Evolutionary conservation across 805 yeast species (phyloP), one percentile per base, ranked within the genome.

Genomic region (Metschnikowia arizonensis): DNA sequence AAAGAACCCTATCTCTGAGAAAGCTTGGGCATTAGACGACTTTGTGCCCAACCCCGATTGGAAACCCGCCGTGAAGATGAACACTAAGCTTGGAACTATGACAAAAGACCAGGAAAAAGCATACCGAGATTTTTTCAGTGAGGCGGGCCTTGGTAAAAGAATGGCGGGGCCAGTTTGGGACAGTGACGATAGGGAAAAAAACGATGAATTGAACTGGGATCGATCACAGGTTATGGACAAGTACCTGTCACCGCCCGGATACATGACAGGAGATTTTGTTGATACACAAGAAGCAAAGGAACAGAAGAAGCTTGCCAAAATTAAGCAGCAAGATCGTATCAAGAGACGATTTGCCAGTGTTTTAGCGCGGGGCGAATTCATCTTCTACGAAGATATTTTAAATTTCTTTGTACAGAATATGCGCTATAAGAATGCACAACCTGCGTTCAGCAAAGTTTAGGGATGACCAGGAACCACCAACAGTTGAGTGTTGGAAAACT

Each of bases 161-260:
- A 33, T 44, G 32, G 37, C 19, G 9, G 58, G 58, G 9, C 58
- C 58, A 4, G 15, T 25, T 12, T 54, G 58, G 58, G 46, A 46
- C 21, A 42, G 50, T 15, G 59, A 59, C n/a, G 56, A 53, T 6
- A 19, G 33, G 4, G 36, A 40, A 6, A n/a, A 18, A 8, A 25
- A 28, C 7, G 47, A 45, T 14, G 38, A 28, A 2, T 34, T 19
- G 18, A 35, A 26, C 26, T 44, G 54, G 50, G 60, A 53, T 7
- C 52, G 37, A 35, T 61, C 52, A 15, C 73, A 68, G 52, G 50
- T 66, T 7, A 65, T 59, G 53, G 72, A 67, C 49, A 64, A 63
- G 48, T 61, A 65, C 39, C 66, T 66, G 44, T 61, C 68, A 4
- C 73, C 73, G 2, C 72, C 72, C 2, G 72, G 73, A 14, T 68